Conservation (phyloP, 129 eudicot species). For the Flaveria sonorensis region DNA sequence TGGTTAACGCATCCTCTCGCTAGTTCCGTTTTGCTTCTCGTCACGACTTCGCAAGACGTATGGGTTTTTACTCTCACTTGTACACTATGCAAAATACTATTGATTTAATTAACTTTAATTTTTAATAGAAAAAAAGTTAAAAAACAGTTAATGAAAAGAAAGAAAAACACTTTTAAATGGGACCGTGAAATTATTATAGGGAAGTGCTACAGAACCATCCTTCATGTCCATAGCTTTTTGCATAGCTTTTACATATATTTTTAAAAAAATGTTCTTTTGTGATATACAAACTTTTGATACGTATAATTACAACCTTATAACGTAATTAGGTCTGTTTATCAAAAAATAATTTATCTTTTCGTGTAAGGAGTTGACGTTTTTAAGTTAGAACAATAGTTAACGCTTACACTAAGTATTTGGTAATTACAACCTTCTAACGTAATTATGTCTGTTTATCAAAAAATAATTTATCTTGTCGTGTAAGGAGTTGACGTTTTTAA, state of each 20-base stretch:
- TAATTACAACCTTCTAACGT: not conserved
- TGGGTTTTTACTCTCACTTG: not conserved
- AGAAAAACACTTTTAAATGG: not conserved
- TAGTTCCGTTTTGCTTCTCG: not conserved
- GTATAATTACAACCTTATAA: not conserved
- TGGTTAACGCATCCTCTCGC: too few relatives aligned
- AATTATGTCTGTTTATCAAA: not conserved
- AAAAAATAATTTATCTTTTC: not conserved
- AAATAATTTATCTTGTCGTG: not conserved
- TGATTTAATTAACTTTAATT: not conserved
- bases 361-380: too few relatives aligned
- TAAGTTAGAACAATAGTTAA: too few relatives aligned
- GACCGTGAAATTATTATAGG: conserved; percentile 4
- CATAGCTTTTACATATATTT: not conserved
- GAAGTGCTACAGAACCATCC: conserved; percentile 7
- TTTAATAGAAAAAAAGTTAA: not conserved
- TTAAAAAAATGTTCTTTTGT: not conserved
- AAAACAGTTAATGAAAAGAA: not conserved
- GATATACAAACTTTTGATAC: not conserved
- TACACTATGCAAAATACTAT: not conserved
- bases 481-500: too few relatives aligned
- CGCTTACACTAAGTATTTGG: too few relatives aligned
- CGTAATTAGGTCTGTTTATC: not conserved
- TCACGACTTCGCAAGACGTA: not conserved
- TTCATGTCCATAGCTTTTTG: conserved; percentile 10